These are phyloP conservation scores for Ramalina peruviana DNA, from an alignment of 495 filamentous ascomycete genomes.

Conservation along the genomic window DNA sequence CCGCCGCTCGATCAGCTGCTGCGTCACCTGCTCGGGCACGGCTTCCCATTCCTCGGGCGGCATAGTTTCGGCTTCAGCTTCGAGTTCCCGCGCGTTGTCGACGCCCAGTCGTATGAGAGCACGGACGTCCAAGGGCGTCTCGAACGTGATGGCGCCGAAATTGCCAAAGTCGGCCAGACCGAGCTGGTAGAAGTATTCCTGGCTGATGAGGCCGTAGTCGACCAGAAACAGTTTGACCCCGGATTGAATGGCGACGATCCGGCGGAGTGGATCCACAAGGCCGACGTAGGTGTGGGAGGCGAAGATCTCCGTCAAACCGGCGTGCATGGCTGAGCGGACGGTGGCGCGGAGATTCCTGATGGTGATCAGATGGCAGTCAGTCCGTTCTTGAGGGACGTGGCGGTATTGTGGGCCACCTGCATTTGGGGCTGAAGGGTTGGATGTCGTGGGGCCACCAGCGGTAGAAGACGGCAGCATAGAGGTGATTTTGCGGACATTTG, in stretches of 20 bases:
- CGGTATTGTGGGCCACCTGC: constrained; percentile 40
- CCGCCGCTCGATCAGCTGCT: constrained; percentile 53
- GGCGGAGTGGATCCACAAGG: constrained; percentile 72
- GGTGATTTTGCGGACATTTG: constrained; percentile 85
- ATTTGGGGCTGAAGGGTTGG: constrained; percentile 12
- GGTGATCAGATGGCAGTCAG: constrained; percentile 58
- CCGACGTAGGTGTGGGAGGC: constrained; percentile 89
- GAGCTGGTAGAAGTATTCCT: constrained; percentile 94
- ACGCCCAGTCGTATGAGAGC: constrained; percentile 63
- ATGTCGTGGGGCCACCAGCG: constrained; percentile 4
- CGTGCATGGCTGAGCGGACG: constrained; percentile 78
- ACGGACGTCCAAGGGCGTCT: constrained; percentile 55
- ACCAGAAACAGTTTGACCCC: constrained; percentile 88
- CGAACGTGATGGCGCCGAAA: constrained; percentile 73
- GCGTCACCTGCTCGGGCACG: constrained; percentile 46
- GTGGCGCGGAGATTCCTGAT: constrained; percentile 66
- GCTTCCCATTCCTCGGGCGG: constrained; percentile 39
- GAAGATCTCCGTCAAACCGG: constrained; percentile 77
- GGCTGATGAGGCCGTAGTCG: constrained; percentile 80
- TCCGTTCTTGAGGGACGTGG: constrained; percentile 50
- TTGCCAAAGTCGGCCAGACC: constrained; percentile 95
- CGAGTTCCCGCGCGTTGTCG: constrained; percentile 24
- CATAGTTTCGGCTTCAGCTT: constrained; percentile 18
- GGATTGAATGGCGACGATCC: constrained; percentile 82
- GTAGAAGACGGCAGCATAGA: constrained; percentile 61